phyloP scores from a whole-genome alignment of 1,284 basidiomycete genomes.

The Irpex lacteus region DNA sequence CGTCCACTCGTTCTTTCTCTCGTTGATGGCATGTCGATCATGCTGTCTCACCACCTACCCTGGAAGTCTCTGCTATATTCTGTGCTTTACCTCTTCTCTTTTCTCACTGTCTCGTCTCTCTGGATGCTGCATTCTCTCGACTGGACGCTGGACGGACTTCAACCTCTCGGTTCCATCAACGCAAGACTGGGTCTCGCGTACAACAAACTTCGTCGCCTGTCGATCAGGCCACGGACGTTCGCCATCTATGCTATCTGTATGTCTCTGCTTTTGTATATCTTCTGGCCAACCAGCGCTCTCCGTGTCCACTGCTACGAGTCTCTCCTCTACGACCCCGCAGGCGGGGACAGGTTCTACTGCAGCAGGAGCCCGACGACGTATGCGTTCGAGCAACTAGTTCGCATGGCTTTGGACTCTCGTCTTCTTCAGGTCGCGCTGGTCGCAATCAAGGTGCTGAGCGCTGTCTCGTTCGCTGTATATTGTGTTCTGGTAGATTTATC shows the following conservation, averaged over 20 bases:
- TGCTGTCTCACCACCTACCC: background rate
- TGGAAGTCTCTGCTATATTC: background rate
- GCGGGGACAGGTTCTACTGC: no score
- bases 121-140: background rate
- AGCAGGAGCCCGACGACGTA: background rate
- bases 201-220: background rate
- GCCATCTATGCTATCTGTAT: background rate
- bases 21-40: background rate
- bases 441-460: no score
- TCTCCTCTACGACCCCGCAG: no score
- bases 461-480: no score
- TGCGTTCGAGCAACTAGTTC: background rate
- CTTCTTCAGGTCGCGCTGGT: background rate
- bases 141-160: background rate
- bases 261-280: background rate
- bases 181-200: background rate
- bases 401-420: background rate
- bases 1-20: background rate
- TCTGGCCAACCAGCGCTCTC: background rate
- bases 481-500: no score
- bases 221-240: no score
- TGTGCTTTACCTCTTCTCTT: background rate
- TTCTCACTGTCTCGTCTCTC: background rate
- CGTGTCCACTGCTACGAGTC: background rate
- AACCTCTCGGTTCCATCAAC: background rate